Evolutionary conservation across 345 rosid species (phyloP).

Genomic region (Cardamine resedifolia): DNA sequence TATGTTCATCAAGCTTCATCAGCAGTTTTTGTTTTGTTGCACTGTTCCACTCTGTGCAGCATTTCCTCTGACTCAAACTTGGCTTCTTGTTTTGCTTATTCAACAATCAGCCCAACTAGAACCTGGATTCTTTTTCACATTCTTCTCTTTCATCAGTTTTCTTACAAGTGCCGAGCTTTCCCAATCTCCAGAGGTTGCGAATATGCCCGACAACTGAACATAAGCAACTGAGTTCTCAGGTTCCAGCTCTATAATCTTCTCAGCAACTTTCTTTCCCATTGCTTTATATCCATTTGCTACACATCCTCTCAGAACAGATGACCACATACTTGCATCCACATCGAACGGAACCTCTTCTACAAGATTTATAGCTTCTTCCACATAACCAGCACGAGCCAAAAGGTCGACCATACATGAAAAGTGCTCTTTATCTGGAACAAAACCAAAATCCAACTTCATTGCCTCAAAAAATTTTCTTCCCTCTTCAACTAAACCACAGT

Average conservation of each 20-base stretch:
- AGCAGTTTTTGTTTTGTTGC: not conserved
- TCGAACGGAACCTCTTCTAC: slow-evolving; percentile 57
- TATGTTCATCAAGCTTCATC: not conserved
- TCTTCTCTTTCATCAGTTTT: slow-evolving; percentile 21
- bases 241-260: slow-evolving; percentile 67
- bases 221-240: slow-evolving; percentile 79
- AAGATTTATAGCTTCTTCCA: slow-evolving; percentile 62
- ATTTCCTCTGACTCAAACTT: not conserved
- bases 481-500: slow-evolving; percentile 79
- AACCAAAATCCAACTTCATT: slow-evolving; percentile 56
- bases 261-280: slow-evolving; percentile 72
- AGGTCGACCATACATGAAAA: slow-evolving; percentile 84
- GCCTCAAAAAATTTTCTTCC: slow-evolving; percentile 59
- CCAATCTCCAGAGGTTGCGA: slow-evolving; percentile 81
- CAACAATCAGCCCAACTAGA: slow-evolving; percentile 35
- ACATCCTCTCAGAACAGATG: slow-evolving; percentile 75
- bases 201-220: slow-evolving; percentile 61
- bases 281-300: slow-evolving; percentile 59
- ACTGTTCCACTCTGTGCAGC: not conserved
- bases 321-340: slow-evolving; percentile 75
- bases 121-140: slow-evolving; percentile 28
- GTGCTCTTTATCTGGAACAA: slow-evolving; percentile 71
- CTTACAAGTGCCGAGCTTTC: slow-evolving; percentile 59
- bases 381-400: slow-evolving; percentile 70
- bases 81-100: slow-evolving; percentile 12